phyloP scores from a whole-genome alignment of 495 filamentous ascomycete genomes.

The Podospora appendiculata region DNA sequence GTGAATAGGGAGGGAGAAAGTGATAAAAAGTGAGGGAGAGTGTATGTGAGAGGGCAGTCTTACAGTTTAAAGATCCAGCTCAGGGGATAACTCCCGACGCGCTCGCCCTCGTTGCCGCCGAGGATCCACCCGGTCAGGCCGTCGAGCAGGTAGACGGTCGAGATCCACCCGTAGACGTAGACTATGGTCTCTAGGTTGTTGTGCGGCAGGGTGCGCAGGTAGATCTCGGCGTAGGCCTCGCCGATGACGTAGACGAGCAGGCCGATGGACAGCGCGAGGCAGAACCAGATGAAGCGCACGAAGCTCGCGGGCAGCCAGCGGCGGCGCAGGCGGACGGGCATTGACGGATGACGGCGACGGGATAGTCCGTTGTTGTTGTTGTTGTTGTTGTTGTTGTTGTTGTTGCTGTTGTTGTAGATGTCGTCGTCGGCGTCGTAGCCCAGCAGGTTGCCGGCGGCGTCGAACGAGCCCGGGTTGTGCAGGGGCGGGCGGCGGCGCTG shows the following conservation, averaged over 20 bases:
- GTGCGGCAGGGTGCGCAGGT: slow-evolving; percentile 55
- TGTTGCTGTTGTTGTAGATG: slow-evolving; percentile 26
- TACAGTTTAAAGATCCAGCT: slow-evolving; percentile 59
- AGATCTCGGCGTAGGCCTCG: slow-evolving; percentile 60
- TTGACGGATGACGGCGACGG: not conserved
- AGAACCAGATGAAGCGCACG: slow-evolving; percentile 61
- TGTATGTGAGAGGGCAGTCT: no score
- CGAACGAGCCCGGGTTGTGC: slow-evolving; percentile 6
- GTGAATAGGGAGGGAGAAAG: no score
- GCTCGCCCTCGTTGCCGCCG: slow-evolving; percentile 47
- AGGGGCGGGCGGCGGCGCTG: slow-evolving; percentile 25
- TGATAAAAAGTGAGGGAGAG: no score
- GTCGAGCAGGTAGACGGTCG: slow-evolving; percentile 53
- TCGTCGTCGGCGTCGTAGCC: no score
- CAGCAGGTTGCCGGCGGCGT: no score
- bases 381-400: slow-evolving; percentile 18
- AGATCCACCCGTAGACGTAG: slow-evolving; percentile 60
- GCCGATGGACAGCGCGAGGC: slow-evolving; percentile 49
- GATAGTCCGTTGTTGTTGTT: slow-evolving; percentile 3
- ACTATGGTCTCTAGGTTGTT: slow-evolving; percentile 54
- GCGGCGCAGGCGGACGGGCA: slow-evolving; percentile 32
- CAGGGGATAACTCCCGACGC: slow-evolving; percentile 55
- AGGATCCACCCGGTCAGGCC: slow-evolving; percentile 55
- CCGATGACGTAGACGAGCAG: slow-evolving; percentile 54
- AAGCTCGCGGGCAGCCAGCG: slow-evolving; percentile 53